Evolutionary conservation across 2,329 filamentous ascomycete species (phyloP), one percentile per base, ranked within the genome.

Genomic region (Mollisia scopiformis): DNA sequence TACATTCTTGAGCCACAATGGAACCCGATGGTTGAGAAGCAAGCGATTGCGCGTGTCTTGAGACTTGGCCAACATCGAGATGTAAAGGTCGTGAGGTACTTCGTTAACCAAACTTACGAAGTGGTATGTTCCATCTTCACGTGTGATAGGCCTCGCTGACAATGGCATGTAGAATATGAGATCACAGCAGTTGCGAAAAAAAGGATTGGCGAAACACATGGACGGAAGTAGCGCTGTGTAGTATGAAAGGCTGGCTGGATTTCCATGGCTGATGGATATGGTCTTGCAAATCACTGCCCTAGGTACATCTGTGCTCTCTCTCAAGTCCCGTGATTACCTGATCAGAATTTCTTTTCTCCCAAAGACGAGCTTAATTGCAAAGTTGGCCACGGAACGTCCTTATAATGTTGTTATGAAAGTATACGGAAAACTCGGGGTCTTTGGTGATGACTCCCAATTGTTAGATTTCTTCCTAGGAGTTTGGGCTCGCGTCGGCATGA

Each of bases 1-100:
- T 61, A 69, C 47, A 55, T 72, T 14, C 23, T 72, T 14, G 71
- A 72, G 57, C 71, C 68, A 14, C 71, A 72, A 52, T 72, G 71
- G 71, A 72, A 72, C 58, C 71, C 71, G 4, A 70, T 67, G 6
- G 64, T 72, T 10, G 69, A 72, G 52, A 60, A 49, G 1, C 69
- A 72, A 50, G 69, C 69, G 19, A 64, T 69, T 10, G 68, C 61
- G 3, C 59, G 71, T 7, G 62, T 63, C 2, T 41, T 65, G n/a
- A 59, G 71, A 30, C 53, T 71, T 11, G 69, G 66, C 11, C 71
- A 72, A 27, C 53, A 56, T 21, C 62, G 60, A 16, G 10, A 54
- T 16, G 65, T 72, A 1, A 64, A 50, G 23, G 46, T 58, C 21
- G 8, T 52, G 16, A 47, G 55, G 14, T 58, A 58, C 28, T 51